Evolutionary conservation across 2,329 filamentous ascomycete species (phyloP), one percentile per base, ranked within the genome.

Genomic region (Septoria petroselini): DNA sequence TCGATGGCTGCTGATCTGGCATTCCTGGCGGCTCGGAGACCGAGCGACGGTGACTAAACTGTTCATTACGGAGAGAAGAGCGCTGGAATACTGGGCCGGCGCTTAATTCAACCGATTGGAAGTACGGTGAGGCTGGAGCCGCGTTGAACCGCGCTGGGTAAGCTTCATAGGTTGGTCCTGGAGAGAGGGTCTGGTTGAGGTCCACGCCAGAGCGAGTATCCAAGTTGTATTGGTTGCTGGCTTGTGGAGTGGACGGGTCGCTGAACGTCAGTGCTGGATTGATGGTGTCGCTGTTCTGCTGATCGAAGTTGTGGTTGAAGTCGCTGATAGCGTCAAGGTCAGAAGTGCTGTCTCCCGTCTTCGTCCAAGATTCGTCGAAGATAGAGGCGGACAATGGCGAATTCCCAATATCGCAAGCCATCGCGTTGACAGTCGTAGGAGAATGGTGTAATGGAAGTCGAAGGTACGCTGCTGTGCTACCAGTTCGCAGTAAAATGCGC

Each of bases 1-100:
- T 46, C 5, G 50, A 39, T 23, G 48, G 48, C 27, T 48, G 48
- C 27, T 48, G 46, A 5, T 52, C 43, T 21, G 43, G 34, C 43
- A 47, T 31, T 25, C 53, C 57, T 39, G 60, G 58, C 23, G 60
- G 60, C 37, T 62, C 60, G 14, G 60, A 62, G 14, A 62, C 54
- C 3, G 60, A 62, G 19, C 60, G 60, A 15, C 60, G 58, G 33
- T 58, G 58, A 19, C 43, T 15, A 41, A 45, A 47, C 35, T 50
- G 43, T 45, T 55, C 37, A 42, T 50, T 33, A 43, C 48, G 51
- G 14, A 55, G 42, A 27, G 48, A 33, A 17, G 48, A 48, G n/a
- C 44, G 41, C 1, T 53, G 50, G 29, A 48, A 51, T 14, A 43
- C 29, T 14, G 38, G 47, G n/a, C 31, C 35, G 25, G 47, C 27